Percentiles rank a stretch among this genome's conserved stretches.
These are phyloP conservation scores for Perkinsus chesapeaki DNA, from an alignment of 169 alveolate species.

Conservation along the genomic window DNA sequence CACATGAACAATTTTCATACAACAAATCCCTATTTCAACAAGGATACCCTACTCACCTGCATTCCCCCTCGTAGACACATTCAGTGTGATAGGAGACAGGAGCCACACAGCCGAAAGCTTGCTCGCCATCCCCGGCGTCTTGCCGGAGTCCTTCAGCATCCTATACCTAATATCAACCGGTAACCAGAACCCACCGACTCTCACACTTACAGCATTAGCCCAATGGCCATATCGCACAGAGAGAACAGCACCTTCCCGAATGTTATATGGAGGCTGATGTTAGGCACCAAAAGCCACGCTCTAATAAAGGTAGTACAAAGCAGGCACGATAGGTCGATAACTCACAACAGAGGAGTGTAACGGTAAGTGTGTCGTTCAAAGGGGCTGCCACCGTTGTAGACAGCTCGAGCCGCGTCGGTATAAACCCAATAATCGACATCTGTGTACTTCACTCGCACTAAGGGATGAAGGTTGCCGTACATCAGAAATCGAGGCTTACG, in stretches of 20 bases:
- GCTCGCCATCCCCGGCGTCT: slow-evolving; percentile 25
- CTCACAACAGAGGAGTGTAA: slow-evolving; percentile 88
- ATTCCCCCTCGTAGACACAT: slow-evolving; percentile 90
- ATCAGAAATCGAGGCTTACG: neutral
- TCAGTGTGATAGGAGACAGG: slow-evolving; percentile 81
- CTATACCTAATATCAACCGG: slow-evolving; percentile 11
- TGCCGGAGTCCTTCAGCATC: slow-evolving; percentile 24
- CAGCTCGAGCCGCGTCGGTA: slow-evolving; percentile 91
- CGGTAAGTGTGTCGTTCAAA: slow-evolving; percentile 92
- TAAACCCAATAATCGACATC: slow-evolving; percentile 94
- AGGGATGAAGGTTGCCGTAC: neutral
- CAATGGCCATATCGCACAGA: slow-evolving; percentile 67
- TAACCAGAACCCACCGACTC: slow-evolving; percentile 27
- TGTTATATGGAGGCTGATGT: slow-evolving; percentile 40
- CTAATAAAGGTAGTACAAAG: neutral
- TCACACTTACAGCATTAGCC: slow-evolving; percentile 59
- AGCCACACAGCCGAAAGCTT: slow-evolving; percentile 70
- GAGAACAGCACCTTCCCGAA: slow-evolving; percentile 81
- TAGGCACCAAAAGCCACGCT: slow-evolving; percentile 14
- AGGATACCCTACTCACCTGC: no score
- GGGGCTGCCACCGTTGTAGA: slow-evolving; percentile 84
- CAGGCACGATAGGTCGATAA: neutral
- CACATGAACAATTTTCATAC: neutral
- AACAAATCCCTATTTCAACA: no score
- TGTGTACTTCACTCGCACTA: slow-evolving; percentile 78